These are phyloP conservation scores for Lecanicillium sp. DNA, from an alignment of 2,329 filamentous ascomycete genomes.

Conservation along the genomic window DNA sequence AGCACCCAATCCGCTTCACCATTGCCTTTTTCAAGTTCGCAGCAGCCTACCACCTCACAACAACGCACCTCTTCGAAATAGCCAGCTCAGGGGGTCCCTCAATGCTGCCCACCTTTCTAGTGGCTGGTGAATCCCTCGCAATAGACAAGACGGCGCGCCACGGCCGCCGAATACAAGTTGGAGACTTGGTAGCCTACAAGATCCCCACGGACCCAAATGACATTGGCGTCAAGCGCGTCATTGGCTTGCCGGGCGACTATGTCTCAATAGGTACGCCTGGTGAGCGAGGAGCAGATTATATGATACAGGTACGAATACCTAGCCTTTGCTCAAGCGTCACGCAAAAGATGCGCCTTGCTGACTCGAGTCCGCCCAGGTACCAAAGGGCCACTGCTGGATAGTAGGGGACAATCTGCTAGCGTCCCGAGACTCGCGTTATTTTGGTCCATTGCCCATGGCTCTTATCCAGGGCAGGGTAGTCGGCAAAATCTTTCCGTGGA, in stretches of 20 bases:
- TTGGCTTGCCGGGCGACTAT: conserved; percentile 70
- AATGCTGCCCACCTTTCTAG: conserved; percentile 79
- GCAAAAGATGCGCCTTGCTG: no score
- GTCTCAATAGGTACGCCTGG: conserved; percentile 58
- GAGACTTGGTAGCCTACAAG: conserved; percentile 73
- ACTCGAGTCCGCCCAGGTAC: no score
- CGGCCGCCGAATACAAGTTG: conserved; percentile 60
- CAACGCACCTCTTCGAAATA: conserved; percentile 54
- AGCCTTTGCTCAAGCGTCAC: no score
- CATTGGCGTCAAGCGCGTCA: conserved; percentile 68
- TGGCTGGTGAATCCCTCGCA: conserved; percentile 59
- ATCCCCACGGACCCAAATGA: conserved; percentile 59
- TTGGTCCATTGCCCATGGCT: conserved; percentile 78
- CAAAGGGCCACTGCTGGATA: conserved; percentile 85
- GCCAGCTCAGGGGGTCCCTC: conserved; percentile 61
- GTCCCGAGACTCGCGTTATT: conserved; percentile 79
- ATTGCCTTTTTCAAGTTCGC: conserved; percentile 26
- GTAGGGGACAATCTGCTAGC: conserved; percentile 78
- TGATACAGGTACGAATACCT: conserved; percentile 53
- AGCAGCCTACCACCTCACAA: conserved; percentile 33
- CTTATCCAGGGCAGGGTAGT: conserved; percentile 78
- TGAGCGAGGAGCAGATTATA: conserved; percentile 33
- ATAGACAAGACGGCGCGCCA: conserved; percentile 59
- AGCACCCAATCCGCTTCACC: conserved; percentile 29
- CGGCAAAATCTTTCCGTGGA: conserved; percentile 48